A percentile compares a stretch with the other conserved stretches of the same genome.
Conservation (phyloP, 768 basidiomycete species). For the Trametes cingulata region DNA sequence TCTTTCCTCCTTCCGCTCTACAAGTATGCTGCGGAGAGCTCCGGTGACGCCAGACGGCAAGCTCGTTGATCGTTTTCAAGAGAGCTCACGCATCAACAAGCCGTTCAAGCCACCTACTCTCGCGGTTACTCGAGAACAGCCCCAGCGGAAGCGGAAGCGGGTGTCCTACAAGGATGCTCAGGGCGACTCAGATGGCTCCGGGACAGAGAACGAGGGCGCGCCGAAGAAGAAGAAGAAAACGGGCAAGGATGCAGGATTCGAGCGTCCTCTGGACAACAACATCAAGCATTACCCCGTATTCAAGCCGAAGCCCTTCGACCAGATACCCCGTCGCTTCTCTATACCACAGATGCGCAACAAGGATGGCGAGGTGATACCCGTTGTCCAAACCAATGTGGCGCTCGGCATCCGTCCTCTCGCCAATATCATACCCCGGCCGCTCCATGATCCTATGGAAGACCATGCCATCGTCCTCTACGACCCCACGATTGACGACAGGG, state of each 20-base stretch:
- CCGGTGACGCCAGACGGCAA: slow-evolving; percentile 75
- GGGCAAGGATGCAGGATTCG: slow-evolving; percentile 51
- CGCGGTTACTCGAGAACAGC: slow-evolving; percentile 55
- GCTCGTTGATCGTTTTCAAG: slow-evolving; percentile 64
- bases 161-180: slow-evolving; percentile 79
- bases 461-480: slow-evolving; percentile 98
- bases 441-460: slow-evolving; percentile 98
- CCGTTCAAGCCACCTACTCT: slow-evolving; percentile 78
- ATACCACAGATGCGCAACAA: slow-evolving; percentile 80
- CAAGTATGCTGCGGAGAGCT: slow-evolving; percentile 62
- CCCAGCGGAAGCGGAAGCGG: slow-evolving; percentile 81
- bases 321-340: slow-evolving; percentile 67
- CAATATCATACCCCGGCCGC: slow-evolving; percentile 81
- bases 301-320: slow-evolving; percentile 75
- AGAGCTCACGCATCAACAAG: slow-evolving; percentile 71
- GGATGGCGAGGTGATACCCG: slow-evolving; percentile 60
- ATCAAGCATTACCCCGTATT: slow-evolving; percentile 77
- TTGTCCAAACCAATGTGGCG: slow-evolving; percentile 63
- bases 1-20: background rate
- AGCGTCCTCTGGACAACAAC: slow-evolving; percentile 57
- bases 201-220: slow-evolving; percentile 53
- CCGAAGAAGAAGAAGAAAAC: slow-evolving; percentile 61
- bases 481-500: slow-evolving; percentile 90
- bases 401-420: slow-evolving; percentile 84
- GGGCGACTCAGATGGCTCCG: slow-evolving; percentile 53